Conservation (phyloP, 1,139 yeast species). For the Yamadazyma pseudoaaseri region DNA sequence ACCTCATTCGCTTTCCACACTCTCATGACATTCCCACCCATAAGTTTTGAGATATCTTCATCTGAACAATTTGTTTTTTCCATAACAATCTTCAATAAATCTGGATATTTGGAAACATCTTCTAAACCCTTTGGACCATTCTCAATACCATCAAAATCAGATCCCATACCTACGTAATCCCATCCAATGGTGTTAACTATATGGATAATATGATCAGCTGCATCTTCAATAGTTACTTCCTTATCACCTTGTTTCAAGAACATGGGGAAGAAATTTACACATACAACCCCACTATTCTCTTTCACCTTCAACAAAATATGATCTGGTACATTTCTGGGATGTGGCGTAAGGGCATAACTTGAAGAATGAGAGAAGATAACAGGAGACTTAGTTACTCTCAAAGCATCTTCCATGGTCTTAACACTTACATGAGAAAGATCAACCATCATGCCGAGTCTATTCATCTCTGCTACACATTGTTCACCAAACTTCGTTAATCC, state of each 20-base stretch:
- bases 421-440: constrained; percentile 53
- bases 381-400: constrained; percentile 44
- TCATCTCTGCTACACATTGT: constrained; percentile 46
- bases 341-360: constrained; percentile 36
- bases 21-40: constrained; percentile 49
- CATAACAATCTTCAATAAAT: constrained; percentile 41
- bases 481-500: constrained; percentile 45
- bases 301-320: constrained; percentile 40
- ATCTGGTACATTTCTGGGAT: constrained; percentile 50
- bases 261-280: constrained; percentile 45
- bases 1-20: constrained; percentile 49
- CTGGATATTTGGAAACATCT: constrained; percentile 55
- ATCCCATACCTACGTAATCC: constrained; percentile 56
- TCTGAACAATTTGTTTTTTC: constrained; percentile 36
- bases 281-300: constrained; percentile 48
- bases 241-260: constrained; percentile 30
- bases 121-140: constrained; percentile 49
- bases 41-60: constrained; percentile 38
- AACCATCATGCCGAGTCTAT: constrained; percentile 52
- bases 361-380: constrained; percentile 53
- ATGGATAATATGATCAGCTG: constrained; percentile 45
- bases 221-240: constrained; percentile 42
- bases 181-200: constrained; percentile 47
- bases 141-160: constrained; percentile 55
- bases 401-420: constrained; percentile 48